Evolutionary conservation across 768 basidiomycete species (phyloP).

Genomic region (Mycena galericulata): DNA sequence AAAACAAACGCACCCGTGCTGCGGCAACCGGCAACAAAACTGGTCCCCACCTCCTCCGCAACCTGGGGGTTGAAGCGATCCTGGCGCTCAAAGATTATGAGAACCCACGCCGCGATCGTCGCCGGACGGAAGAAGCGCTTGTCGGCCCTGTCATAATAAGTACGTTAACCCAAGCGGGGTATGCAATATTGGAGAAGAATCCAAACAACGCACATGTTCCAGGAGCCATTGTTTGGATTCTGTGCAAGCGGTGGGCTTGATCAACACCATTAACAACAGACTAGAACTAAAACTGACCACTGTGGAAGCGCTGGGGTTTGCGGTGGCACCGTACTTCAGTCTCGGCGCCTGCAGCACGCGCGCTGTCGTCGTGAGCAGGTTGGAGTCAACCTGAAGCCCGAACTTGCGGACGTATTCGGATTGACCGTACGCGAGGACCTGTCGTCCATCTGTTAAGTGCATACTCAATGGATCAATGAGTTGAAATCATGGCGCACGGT

Average conservation of each 20-base stretch:
- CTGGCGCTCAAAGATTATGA: constrained; percentile 73
- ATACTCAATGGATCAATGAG: neutral
- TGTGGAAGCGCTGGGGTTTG: constrained; percentile 45
- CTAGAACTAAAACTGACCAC: constrained; percentile 51
- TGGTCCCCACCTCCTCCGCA: constrained; percentile 64
- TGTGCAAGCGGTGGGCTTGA: constrained; percentile 38
- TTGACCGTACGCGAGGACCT: constrained; percentile 56
- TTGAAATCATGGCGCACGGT: constrained; percentile 49
- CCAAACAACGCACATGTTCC: constrained; percentile 70
- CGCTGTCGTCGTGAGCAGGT: constrained; percentile 55
- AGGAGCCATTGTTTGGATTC: constrained; percentile 73
- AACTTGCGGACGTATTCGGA: constrained; percentile 59
- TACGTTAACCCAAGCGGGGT: neutral
- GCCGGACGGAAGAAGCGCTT: constrained; percentile 72
- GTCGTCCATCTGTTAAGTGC: neutral
- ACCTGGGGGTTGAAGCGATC: constrained; percentile 62
- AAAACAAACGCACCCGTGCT: constrained; percentile 64
- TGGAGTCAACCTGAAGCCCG: constrained; percentile 51
- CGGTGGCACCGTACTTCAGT: constrained; percentile 60
- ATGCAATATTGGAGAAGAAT: neutral
- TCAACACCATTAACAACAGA: neutral
- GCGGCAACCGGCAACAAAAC: constrained; percentile 59
- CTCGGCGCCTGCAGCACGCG: constrained; percentile 62
- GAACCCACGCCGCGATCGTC: constrained; percentile 66
- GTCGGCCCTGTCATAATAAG: constrained; percentile 62